Conservation (phyloP, 768 basidiomycete genomes). For the Amanita exitialis region DNA sequence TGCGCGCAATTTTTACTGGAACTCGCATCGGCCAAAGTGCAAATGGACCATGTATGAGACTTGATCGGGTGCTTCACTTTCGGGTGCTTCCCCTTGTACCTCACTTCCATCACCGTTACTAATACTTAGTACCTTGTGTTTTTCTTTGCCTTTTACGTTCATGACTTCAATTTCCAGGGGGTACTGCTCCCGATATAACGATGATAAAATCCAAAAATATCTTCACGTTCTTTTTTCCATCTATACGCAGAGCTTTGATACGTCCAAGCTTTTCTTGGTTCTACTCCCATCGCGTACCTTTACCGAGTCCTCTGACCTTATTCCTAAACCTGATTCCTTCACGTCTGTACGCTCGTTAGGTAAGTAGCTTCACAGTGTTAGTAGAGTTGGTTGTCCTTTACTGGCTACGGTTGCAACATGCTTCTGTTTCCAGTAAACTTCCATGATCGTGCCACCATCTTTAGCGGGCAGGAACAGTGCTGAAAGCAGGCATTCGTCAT, state of each 20-base stretch:
- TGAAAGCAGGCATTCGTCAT: too few relatives aligned
- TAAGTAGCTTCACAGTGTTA: constrained; percentile 35
- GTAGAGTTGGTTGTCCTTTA: constrained; percentile 13
- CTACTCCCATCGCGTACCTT: constrained; percentile 6
- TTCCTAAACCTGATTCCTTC: constrained; percentile 13
- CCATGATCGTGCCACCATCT: neutral
- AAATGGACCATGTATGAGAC: constrained; percentile 6
- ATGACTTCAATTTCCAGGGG: constrained; percentile 1
- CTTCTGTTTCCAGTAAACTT: constrained; percentile 15
- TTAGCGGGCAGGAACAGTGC: too few relatives aligned
- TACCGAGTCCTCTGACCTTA: constrained; percentile 5
- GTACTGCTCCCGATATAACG: constrained; percentile 1
- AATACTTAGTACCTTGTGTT: constrained; percentile 7
- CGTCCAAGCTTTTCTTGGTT: constrained; percentile 7
- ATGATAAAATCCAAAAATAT: constrained; percentile 7
- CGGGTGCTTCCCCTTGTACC: neutral
- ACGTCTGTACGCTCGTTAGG: constrained; percentile 20
- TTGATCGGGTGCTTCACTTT: constrained; percentile 4
- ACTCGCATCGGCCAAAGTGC: constrained; percentile 1
- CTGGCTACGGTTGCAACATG: constrained; percentile 25
- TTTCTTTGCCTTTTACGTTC: constrained; percentile 4
- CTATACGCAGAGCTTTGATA: constrained; percentile 10
- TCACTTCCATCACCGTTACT: constrained; percentile 4
- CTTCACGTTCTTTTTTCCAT: constrained; percentile 4
- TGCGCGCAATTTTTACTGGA: neutral